Conservation (phyloP, 1,139 yeast genomes). For the Geotrichum klebahnii region DNA sequence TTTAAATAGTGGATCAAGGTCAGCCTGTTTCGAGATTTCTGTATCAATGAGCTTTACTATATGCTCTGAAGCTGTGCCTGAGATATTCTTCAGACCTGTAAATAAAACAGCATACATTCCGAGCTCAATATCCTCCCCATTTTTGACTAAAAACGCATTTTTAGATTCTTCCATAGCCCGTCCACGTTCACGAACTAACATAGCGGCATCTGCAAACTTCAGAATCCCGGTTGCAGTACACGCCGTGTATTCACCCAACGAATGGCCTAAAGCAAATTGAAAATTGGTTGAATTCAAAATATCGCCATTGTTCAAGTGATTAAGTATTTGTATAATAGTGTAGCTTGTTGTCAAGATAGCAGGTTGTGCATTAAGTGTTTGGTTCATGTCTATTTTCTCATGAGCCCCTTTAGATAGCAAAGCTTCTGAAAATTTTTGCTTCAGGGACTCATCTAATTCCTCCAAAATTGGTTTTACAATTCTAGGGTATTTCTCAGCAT, state of each 20-base stretch:
- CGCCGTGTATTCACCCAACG: slow-evolving; percentile 61
- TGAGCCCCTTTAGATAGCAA: slow-evolving; percentile 27
- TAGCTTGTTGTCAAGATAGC: slow-evolving; percentile 52
- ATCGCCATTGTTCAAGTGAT: slow-evolving; percentile 26
- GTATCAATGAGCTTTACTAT: slow-evolving; percentile 6
- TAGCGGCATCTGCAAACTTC: slow-evolving; percentile 44
- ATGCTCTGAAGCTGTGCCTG: background rate
- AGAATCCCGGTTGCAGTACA: slow-evolving; percentile 46
- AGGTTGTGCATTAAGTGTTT: slow-evolving; percentile 59
- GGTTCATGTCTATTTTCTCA: slow-evolving; percentile 26
- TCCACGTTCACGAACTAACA: slow-evolving; percentile 52
- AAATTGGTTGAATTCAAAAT: slow-evolving; percentile 28
- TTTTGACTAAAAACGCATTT: slow-evolving; percentile 29
- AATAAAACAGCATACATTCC: slow-evolving; percentile 34
- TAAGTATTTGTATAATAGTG: slow-evolving; percentile 40
- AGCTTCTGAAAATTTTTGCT: slow-evolving; percentile 31
- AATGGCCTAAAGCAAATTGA: slow-evolving; percentile 50
- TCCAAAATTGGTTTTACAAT: slow-evolving; percentile 34
- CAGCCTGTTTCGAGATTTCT: background rate
- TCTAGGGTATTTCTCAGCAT: slow-evolving; percentile 27
- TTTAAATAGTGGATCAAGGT: slow-evolving; percentile 6
- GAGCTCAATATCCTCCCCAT: slow-evolving; percentile 33
- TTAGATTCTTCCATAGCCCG: slow-evolving; percentile 45
- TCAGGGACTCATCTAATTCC: slow-evolving; percentile 36
- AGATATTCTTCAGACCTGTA: slow-evolving; percentile 6